Percentiles rank a stretch among this genome's conserved stretches.
Conservation (phyloP, 1,284 basidiomycete species). For the Violaceomyces palustris region DNA sequence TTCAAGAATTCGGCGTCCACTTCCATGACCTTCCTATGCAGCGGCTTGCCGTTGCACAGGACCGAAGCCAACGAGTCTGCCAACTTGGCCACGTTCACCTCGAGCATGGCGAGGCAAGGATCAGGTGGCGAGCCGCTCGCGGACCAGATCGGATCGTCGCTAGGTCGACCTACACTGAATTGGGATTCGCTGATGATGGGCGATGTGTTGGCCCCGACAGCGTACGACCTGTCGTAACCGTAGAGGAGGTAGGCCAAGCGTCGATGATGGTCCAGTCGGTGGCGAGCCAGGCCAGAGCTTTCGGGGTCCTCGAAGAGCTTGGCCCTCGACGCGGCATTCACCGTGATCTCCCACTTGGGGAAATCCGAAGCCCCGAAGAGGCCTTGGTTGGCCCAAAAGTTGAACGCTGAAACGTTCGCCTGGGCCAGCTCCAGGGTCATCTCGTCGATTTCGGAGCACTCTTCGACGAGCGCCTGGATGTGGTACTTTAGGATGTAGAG, state of each 20-base stretch:
- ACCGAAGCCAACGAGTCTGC: constrained; percentile 21
- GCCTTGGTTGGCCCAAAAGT: constrained; percentile 24
- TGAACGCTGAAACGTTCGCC: constrained; percentile 21
- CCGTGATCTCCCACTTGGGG: constrained; percentile 22
- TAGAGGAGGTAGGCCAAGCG: constrained; percentile 29
- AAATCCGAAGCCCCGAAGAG: constrained; percentile 17
- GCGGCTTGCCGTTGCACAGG: constrained; percentile 16
- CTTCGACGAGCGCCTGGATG: constrained; percentile 14
- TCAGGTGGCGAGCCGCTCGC: constrained; percentile 17
- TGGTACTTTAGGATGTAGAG: constrained; percentile 15
- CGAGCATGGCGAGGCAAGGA: constrained; percentile 11
- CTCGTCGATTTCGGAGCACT: constrained; percentile 24
- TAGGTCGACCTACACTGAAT: constrained; percentile 28
- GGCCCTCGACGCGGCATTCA: constrained; percentile 15
- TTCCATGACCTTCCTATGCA: constrained; percentile 29
- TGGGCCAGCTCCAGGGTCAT: constrained; percentile 28
- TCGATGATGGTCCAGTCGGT: constrained; percentile 23
- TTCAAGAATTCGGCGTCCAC: constrained; percentile 13
- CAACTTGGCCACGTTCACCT: constrained; percentile 18
- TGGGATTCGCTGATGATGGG: constrained; percentile 27
- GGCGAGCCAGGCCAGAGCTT: neutral
- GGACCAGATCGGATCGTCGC: constrained; percentile 16
- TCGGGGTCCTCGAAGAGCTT: constrained; percentile 25
- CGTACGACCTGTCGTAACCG: constrained; percentile 27
- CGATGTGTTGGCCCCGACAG: constrained; percentile 23